Base-by-base conservation (phyloP, 1,139 yeast species). In the Blastobotrys aristatus region DNA sequence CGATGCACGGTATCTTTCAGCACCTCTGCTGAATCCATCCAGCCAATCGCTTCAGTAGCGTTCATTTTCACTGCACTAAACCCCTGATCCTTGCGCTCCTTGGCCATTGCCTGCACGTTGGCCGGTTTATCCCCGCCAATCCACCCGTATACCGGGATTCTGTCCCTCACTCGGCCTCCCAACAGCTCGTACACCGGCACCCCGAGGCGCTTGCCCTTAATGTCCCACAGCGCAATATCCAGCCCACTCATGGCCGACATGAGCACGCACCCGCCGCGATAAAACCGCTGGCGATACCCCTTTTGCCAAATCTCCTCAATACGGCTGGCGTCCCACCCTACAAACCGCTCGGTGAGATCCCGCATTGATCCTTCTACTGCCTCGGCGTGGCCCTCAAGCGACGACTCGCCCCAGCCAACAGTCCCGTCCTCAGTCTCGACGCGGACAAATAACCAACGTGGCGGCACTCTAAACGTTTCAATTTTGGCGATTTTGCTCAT, bases 11-110 rank as follows among this genome's bases (percentile, higher is more conserved):
- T 58, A 13, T 57, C 59, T 39, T 60, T 52, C 14, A 62, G 57
- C 32, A 43, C 50, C 22, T 52, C 54, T 1, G 65, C 62, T 8
- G 64, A 58, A 41, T 57, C 64, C 32, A 62, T 50, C 65, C 66
- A 63, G 38, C 64, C 66, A 34, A 62, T 48, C 4, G 53, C 40
- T 35, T 49, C 55, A 30, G 57, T 52, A 11, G 65, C 67, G 44
- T 62, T 63, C 67, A 63, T 63, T 49, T 63, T 63, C 42, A 63
- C 66, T 6, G 66, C 65, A 18, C 60, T 61, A 53, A 63, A 63
- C 13, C 67, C 67, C 40, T 63, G 65, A 32, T 51, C 53, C 49
- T 58, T 60, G 29, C 66, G 56, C 30, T 53, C 63, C 41, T 52
- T 46, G 33, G 67, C 67, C 27, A 56, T 60, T 14, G 44, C 52